Percentiles rank a stretch among this genome's conserved stretches.
phyloP scores from a whole-genome alignment of 805 yeast species.

The Yamadazyma olivae region DNA sequence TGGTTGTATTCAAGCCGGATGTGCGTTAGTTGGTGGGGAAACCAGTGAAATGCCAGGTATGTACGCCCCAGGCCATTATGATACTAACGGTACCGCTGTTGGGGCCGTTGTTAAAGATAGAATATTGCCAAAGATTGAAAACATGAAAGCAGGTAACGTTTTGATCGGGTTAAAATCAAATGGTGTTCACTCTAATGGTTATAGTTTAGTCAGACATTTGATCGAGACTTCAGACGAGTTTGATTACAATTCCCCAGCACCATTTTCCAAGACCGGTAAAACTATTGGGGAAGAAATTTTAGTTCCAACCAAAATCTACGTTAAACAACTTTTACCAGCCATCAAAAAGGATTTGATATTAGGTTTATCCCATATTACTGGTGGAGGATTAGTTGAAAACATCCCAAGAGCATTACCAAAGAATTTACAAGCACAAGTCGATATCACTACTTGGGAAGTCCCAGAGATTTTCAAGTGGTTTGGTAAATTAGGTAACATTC shows the following conservation, averaged over 20 bases:
- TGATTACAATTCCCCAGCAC: conserved; percentile 72
- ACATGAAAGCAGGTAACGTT: conserved; percentile 77
- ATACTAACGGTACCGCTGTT: conserved; percentile 97
- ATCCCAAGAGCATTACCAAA: conserved; percentile 92
- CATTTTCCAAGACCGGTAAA: conserved; percentile 66
- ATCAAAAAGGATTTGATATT: conserved; percentile 64
- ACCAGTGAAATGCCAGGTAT: conserved; percentile 99
- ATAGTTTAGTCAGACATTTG: conserved; percentile 89
- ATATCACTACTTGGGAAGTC: conserved; percentile 76
- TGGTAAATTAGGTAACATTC: conserved; percentile 88
- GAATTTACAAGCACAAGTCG: conserved; percentile 74
- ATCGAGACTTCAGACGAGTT: conserved; percentile 74
- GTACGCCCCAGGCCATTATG: conserved; percentile 93
- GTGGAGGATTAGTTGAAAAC: conserved; percentile 97
- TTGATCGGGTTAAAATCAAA: conserved; percentile 84
- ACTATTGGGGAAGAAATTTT: conserved; percentile 85
- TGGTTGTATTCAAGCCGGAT: conserved; percentile 92
- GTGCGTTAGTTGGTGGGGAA: conserved; percentile 99
- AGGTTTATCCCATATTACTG: conserved; percentile 96
- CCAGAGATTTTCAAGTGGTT: conserved; percentile 94
- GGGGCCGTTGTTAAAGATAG: conserved; percentile 85
- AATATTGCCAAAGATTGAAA: conserved; percentile 67
- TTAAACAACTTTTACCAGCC: conserved; percentile 79
- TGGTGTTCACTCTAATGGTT: conserved; percentile 97
- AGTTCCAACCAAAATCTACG: conserved; percentile 92